Evolutionary conservation across 495 filamentous ascomycete species (phyloP), one percentile per base, ranked within the genome.

Genomic region (Haplographium delicatum): DNA sequence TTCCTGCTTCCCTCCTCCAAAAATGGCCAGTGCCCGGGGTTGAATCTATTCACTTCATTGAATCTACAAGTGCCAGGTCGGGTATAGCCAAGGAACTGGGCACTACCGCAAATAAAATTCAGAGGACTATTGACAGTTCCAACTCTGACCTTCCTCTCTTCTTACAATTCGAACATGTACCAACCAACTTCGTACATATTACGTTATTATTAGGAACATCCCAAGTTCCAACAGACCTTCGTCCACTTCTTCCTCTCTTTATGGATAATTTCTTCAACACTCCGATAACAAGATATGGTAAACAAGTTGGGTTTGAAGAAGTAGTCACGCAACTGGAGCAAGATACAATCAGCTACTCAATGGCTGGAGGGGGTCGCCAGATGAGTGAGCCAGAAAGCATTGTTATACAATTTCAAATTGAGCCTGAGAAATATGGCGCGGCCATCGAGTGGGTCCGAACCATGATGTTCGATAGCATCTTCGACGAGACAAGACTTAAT

Each of bases 81-180:
- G 93, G 94, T 31, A 67, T 82, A 57, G 94, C 94, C 10, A 70
- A 81, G 48, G 73, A 79, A 50, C 68, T 88, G 50, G 89, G 88
- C 7, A 71, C 65, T 2, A 59, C 79, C 1, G 69, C 82, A 18
- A 91, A 89, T 59, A 60, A 73, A 0, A 73, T 85, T n/a, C 93
- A 98, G 63, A 75, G 82, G 46, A 62, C 83, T 38, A 78, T 98
- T 42, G 87, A 96, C 59, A 71, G 75, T 19, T 82, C 90, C 45
- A 72, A 75, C 7, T 56, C 74, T 3, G 74, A 76, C 41, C 56
- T 79, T 30, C 88, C 91, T 1, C 72, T 96, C 2, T 99, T 96
- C 66, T 75, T 99, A n/a, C 94, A 99, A 67, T 99, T 93, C 58
- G 93, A 99, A 70, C 80, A 95, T 58, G 85, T 95, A 26, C 80